Evolutionary conservation across 176 grass and related monocot genomes (phyloP), one percentile per base, ranked within the genome.

Genomic region (Alloteropsis semialata): DNA sequence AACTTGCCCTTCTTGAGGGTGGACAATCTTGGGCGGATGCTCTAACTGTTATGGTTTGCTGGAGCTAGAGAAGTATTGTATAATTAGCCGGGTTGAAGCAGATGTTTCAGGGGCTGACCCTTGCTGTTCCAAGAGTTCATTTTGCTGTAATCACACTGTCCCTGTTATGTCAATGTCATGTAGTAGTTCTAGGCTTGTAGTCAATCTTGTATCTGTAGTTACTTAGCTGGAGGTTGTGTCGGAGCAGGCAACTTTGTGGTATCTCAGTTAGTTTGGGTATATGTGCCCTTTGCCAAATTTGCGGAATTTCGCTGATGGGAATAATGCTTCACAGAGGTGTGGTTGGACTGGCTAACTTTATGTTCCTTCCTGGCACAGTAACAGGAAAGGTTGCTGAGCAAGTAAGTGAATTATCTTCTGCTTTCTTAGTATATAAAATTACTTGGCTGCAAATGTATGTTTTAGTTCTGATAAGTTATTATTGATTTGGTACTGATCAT

Each of bases 1-100:
- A 86, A 89, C 54, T 19, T 94, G 53, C 92, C 84, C 0, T 91
- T 94, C 84, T 79, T 89, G 81, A 91, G 87, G 86, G 86, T 86
- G 48, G 88, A 91, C 55, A 91, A 83, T 88, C 88, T 81, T 75
- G 82, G 81, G 49, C 64, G 81, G 50, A 85, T 82, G 84, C 62
- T 87, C 33, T 93, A 84, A 67, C 1, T 28, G 9, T 32, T 27
- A 15, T 65, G 57, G n/a, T 28, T 78, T 37, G 32, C 19, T 73
- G 79, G 32, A 28, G 59, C 59, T 49, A n/a, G 50, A 65, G 69
- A 66, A 73, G 46, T 82, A 58, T 43, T 72, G 65, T 82, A 82
- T 83, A 68, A 53, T 78, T 83, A 73, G 27, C 50, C 1, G 43
- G 55, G 74, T 82, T 11, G 0, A 86, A 83, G 25, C 84, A 83